Conservation (phyloP, 805 yeast species). For the Candida xiaguanensis region DNA sequence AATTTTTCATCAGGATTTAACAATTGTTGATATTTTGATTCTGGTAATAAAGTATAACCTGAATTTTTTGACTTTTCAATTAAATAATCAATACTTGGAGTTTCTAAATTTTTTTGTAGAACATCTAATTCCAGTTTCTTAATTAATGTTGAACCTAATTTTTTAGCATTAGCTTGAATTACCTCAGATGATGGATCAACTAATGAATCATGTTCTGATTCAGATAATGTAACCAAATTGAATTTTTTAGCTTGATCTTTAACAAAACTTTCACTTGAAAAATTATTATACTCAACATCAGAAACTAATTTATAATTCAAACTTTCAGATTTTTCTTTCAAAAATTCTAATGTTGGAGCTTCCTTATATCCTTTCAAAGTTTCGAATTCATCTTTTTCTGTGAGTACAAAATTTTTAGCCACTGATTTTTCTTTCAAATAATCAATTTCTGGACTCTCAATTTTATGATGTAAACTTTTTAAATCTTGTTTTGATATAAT, state of each 20-base stretch:
- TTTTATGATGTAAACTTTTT: slow-evolving; percentile 10
- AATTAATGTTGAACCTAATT: slow-evolving; percentile 3
- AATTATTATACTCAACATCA: slow-evolving; percentile 9
- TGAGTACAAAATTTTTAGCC: slow-evolving; percentile 6
- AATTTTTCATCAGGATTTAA: slow-evolving; percentile 21
- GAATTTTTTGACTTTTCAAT: slow-evolving; percentile 13
- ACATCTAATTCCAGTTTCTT: slow-evolving; percentile 11
- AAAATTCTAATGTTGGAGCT: slow-evolving; percentile 23
- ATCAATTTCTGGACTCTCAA: slow-evolving; percentile 9
- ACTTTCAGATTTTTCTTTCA: slow-evolving; percentile 27
- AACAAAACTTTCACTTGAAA: slow-evolving; percentile 10
- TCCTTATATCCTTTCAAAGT: slow-evolving; percentile 11
- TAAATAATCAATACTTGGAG: slow-evolving; percentile 15
- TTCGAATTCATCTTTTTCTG: slow-evolving; percentile 10
- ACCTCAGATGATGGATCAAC: slow-evolving; percentile 3
- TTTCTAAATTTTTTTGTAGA: slow-evolving; percentile 12
- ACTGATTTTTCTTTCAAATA: slow-evolving; percentile 13
- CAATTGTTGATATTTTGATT: slow-evolving; percentile 11
- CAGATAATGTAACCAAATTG: slow-evolving; percentile 14
- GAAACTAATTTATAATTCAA: slow-evolving; percentile 14
- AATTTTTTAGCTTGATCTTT: slow-evolving; percentile 13
- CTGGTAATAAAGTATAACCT: slow-evolving; percentile 7
- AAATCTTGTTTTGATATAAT: slow-evolving; percentile 11
- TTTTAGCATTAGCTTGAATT: slow-evolving; percentile 4
- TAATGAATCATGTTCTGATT: slow-evolving; percentile 12